Evolutionary conservation across 1,284 basidiomycete species (phyloP).

Genomic region (Ustanciosporium gigantosporum): DNA sequence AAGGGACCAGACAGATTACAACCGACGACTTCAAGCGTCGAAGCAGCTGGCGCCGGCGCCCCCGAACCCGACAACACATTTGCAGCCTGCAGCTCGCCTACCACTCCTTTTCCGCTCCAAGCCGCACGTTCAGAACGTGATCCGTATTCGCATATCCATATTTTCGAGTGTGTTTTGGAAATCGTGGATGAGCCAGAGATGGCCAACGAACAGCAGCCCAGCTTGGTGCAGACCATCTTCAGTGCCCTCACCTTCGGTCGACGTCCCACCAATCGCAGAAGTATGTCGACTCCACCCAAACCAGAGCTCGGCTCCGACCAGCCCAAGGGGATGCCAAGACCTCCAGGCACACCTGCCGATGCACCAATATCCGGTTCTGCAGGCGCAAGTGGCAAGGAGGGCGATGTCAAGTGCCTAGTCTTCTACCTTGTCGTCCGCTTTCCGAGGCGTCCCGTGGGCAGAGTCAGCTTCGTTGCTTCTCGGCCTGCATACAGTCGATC

Average conservation of each 20-base stretch:
- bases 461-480: constrained; percentile 11
- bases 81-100: constrained; percentile 13
- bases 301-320: constrained; percentile 5
- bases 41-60: too few species aligned
- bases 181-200: constrained; percentile 32
- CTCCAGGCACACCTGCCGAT: constrained; percentile 32
- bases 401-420: constrained; percentile 42
- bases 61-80: background rate
- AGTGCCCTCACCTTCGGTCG: constrained; percentile 48
- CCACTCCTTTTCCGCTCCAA: constrained; percentile 36
- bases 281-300: constrained; percentile 36
- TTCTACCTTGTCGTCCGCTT: constrained; percentile 52
- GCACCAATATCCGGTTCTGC: constrained; percentile 31
- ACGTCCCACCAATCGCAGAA: constrained; percentile 35
- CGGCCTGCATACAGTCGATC: constrained; percentile 34
- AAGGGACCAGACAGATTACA: too few species aligned
- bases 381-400: constrained; percentile 31
- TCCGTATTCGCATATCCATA: constrained; percentile 48
- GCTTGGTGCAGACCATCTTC: constrained; percentile 53
- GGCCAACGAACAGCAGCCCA: constrained; percentile 11
- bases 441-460: constrained; percentile 22
- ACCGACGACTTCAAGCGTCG: background rate
- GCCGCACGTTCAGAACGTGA: constrained; percentile 32
- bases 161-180: constrained; percentile 56
- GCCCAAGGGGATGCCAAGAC: constrained; percentile 16